These are phyloP conservation scores for Colletotrichum cereale DNA, from an alignment of 2,329 filamentous ascomycete genomes.

Conservation along the genomic window DNA sequence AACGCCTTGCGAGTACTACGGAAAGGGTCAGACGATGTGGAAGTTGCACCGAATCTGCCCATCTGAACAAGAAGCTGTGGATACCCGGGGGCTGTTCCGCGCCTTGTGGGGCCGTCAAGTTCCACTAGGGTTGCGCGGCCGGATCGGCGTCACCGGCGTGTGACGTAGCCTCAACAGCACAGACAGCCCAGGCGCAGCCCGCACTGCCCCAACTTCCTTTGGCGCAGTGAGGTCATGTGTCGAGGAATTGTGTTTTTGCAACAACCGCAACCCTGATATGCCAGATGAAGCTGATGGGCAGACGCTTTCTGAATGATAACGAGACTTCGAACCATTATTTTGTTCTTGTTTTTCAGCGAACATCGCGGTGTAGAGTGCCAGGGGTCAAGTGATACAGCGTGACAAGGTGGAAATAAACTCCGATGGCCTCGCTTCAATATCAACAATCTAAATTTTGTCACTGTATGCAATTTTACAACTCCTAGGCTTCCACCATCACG, in stretches of 20 bases:
- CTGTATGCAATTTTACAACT: neutral
- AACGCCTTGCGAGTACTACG: neutral
- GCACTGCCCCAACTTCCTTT: neutral
- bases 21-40: neutral
- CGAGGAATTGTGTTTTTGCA: neutral
- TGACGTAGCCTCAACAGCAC: neutral
- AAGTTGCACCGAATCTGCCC: neutral
- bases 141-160: neutral
- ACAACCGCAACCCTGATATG: neutral
- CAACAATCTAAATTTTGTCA: neutral
- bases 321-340: neutral
- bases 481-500: neutral
- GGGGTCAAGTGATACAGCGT: neutral
- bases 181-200: slow-evolving; percentile 7
- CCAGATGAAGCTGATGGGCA: neutral
- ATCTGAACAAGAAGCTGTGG: neutral
- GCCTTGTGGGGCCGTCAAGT: neutral
- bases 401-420: neutral
- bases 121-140: neutral
- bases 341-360: neutral
- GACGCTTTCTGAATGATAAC: neutral
- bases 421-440: no score
- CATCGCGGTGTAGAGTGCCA: neutral
- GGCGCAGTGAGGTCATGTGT: neutral
- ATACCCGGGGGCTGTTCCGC: neutral